These are phyloP conservation scores for Metroxylon sagu DNA, from an alignment of 176 grass and related monocot genomes.

Conservation along the genomic window DNA sequence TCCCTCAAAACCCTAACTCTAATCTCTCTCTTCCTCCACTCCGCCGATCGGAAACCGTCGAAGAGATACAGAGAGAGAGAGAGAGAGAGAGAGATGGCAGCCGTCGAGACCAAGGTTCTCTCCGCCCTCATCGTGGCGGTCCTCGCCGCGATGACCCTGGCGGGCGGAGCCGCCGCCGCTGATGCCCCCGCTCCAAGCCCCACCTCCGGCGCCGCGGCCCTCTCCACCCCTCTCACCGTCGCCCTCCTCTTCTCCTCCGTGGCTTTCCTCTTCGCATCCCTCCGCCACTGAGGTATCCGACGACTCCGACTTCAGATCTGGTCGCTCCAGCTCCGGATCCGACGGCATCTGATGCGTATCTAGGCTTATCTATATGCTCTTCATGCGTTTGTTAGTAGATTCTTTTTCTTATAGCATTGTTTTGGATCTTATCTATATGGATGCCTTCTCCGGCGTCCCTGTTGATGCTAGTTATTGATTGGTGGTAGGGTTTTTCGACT, in stretches of 20 bases:
- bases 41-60: too few relatives aligned
- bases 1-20: too few relatives aligned
- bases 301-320: too few relatives aligned
- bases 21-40: too few relatives aligned
- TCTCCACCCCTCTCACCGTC: conserved; percentile 20
- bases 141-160: conserved; percentile 12
- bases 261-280: conserved; percentile 38
- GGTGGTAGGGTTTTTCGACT: background rate
- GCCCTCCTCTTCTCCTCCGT: conserved; percentile 40
- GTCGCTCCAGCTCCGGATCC: background rate
- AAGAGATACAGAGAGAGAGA: background rate
- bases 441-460: background rate
- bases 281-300: conserved; percentile 31
- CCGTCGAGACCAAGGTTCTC: background rate
- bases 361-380: background rate
- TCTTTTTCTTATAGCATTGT: background rate
- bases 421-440: background rate
- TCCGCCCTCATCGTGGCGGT: conserved; percentile 6
- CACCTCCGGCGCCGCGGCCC: conserved; percentile 22
- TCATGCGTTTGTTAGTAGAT: conserved; percentile 4
- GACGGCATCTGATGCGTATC: background rate
- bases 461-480: background rate
- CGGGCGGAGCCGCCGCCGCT: conserved; percentile 17
- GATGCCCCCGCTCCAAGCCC: conserved; percentile 44
- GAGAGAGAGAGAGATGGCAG: background rate